Conservation (phyloP, 495 filamentous ascomycete species). For the Hypoxylon rickii region DNA sequence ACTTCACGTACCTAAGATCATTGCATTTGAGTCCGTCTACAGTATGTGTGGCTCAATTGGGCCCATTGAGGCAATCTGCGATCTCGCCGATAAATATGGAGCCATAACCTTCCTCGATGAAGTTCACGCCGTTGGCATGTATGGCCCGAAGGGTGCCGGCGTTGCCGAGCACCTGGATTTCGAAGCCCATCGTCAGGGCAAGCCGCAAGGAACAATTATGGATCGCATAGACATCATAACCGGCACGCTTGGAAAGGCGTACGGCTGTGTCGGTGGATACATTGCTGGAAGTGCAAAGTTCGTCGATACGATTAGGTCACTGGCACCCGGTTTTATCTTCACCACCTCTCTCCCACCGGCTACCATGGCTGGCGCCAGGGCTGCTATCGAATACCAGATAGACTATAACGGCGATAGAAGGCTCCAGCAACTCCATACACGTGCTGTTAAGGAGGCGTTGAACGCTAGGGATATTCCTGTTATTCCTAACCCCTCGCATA, state of each 20-base stretch:
- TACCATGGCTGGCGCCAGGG: conserved; percentile 91
- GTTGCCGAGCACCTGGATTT: conserved; percentile 98
- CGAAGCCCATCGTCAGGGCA: conserved; percentile 70
- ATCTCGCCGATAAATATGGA: conserved; percentile 95
- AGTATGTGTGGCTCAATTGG: conserved; percentile 98
- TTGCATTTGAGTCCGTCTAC: conserved; percentile 97
- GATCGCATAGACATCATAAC: conserved; percentile 97
- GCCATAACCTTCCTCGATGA: conserved; percentile 97
- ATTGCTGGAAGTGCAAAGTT: conserved; percentile 88
- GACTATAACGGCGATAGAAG: conserved; percentile 77
- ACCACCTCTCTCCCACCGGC: conserved; percentile 95
- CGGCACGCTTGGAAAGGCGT: conserved; percentile 95
- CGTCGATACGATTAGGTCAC: conserved; percentile 93
- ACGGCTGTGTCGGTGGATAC: conserved; percentile 96
- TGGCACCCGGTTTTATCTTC: conserved; percentile 98
- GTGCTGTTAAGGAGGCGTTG: conserved; percentile 82
- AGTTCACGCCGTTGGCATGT: conserved; percentile 99
- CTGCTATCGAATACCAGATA: conserved; percentile 93
- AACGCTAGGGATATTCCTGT: conserved; percentile 86
- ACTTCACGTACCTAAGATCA: conserved; percentile 87
- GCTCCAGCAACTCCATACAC: conserved; percentile 94
- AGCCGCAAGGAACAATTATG: conserved; percentile 83
- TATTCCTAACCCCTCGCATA: conserved; percentile 96
- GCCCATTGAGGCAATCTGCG: conserved; percentile 92
- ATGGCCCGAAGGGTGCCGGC: conserved; percentile 92